These are phyloP conservation scores for Falciphora oryzae DNA, from an alignment of 2,329 filamentous ascomycete genomes.

Conservation along the genomic window DNA sequence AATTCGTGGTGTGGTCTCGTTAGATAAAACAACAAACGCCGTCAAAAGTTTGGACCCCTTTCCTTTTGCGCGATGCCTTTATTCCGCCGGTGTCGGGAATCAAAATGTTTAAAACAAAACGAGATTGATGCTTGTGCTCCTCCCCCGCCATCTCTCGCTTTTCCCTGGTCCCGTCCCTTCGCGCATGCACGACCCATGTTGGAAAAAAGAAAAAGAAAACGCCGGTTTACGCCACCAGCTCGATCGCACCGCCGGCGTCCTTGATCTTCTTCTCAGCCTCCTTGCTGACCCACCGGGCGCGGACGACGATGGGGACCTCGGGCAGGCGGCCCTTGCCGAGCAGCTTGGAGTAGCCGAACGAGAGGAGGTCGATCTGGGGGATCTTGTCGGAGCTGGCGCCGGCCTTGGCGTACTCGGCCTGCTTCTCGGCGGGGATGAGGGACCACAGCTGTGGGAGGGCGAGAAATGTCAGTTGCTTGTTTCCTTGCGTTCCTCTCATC, in stretches of 20 bases:
- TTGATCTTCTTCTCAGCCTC: constrained; percentile 99
- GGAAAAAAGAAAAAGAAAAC: constrained; percentile 7
- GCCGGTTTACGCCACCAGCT: constrained; percentile 76
- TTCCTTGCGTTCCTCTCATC: background rate
- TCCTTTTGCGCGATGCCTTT: constrained; percentile 10
- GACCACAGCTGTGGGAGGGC: constrained; percentile 69
- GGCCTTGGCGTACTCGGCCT: constrained; percentile 76
- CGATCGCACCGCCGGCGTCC: constrained; percentile 90
- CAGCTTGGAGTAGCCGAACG: constrained; percentile 97
- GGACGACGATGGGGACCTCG: constrained; percentile 87
- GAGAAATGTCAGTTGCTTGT: background rate
- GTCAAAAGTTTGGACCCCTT: constrained; percentile 5
- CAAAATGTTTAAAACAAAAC: constrained; percentile 1
- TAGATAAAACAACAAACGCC: constrained; percentile 11
- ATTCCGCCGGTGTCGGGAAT: background rate
- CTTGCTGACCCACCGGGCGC: constrained; percentile 90
- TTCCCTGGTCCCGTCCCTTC: background rate
- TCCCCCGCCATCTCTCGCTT: background rate
- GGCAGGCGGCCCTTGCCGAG: constrained; percentile 97
- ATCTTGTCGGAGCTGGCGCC: constrained; percentile 81
- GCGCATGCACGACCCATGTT: constrained; percentile 1
- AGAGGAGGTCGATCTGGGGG: constrained; percentile 94
- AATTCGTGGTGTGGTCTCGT: constrained; percentile 8
- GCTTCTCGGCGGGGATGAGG: constrained; percentile 86
- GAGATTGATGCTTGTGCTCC: constrained; percentile 1